phyloP scores from a whole-genome alignment of 495 filamentous ascomycete genomes.

The Penicillium samsonianum region DNA sequence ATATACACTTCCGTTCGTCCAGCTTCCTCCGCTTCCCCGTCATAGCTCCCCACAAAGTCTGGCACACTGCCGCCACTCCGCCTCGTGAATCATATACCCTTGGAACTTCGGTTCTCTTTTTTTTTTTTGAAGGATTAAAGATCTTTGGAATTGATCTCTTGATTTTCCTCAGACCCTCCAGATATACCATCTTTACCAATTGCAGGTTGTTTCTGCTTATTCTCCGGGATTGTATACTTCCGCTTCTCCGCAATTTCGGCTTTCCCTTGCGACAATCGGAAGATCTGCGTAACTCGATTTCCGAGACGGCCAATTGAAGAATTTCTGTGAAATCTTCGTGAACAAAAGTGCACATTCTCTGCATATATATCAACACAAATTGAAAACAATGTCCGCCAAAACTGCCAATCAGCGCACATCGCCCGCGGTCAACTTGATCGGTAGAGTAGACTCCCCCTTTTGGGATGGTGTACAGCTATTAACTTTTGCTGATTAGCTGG shows the following conservation, averaged over 20 bases:
- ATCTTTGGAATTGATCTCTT: constrained; percentile 10
- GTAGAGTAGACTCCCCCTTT: constrained; percentile 49
- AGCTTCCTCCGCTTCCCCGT: constrained; percentile 48
- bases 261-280: constrained; percentile 16
- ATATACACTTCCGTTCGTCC: constrained; percentile 50
- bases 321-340: constrained; percentile 7
- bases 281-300: constrained; percentile 15
- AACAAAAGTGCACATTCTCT: constrained; percentile 11
- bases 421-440: constrained; percentile 90
- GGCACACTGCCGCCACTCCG: constrained; percentile 37
- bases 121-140: not conserved
- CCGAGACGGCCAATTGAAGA: constrained; percentile 11
- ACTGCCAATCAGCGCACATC: constrained; percentile 69
- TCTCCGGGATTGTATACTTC: constrained; percentile 32
- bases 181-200: constrained; percentile 10
- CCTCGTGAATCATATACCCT: constrained; percentile 15
- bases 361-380: constrained; percentile 17
- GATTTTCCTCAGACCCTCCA: not conserved
- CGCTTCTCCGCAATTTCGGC: constrained; percentile 29
- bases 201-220: constrained; percentile 15
- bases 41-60: constrained; percentile 36
- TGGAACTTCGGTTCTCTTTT: not conserved
- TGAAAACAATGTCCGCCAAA: constrained; percentile 64
- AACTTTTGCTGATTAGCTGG: constrained; percentile 63
- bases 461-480: constrained; percentile 19